A percentile compares a stretch with the other conserved stretches of the same genome.
phyloP scores from a whole-genome alignment of 1,139 yeast genomes.

The Kodamaea sp. region DNA sequence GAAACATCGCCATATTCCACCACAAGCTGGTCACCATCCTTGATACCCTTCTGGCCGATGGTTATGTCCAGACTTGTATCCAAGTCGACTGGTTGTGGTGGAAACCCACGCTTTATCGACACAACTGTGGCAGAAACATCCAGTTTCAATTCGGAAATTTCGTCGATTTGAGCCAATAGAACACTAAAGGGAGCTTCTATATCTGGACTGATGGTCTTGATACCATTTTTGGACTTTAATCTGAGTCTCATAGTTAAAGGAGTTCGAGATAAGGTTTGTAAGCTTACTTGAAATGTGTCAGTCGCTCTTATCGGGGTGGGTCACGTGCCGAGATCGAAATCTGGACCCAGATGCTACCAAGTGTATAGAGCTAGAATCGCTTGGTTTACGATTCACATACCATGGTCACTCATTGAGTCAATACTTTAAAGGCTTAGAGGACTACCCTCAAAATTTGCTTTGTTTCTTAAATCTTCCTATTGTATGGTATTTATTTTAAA shows the following conservation, averaged over 20 bases:
- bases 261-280: no score
- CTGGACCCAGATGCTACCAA: no score
- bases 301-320: no score
- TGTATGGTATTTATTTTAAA: no score
- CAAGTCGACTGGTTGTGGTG: conserved; percentile 51
- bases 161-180: conserved; percentile 20
- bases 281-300: no score
- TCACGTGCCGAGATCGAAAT: no score
- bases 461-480: no score
- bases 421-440: no score
- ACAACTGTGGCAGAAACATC: conserved; percentile 12
- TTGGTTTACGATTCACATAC: no score
- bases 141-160: conserved; percentile 16
- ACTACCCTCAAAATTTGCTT: no score
- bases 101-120: conserved; percentile 56
- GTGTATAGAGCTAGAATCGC: no score
- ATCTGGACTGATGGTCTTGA: conserved; percentile 18
- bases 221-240: conserved; percentile 22
- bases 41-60: conserved; percentile 33
- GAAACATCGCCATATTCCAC: conserved; percentile 24
- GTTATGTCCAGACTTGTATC: conserved; percentile 30
- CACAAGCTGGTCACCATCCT: conserved; percentile 59
- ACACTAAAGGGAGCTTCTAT: conserved; percentile 13
- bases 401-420: no score
- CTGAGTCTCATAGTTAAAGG: conserved; percentile 24